Evolutionary conservation across 345 rosid genomes (phyloP).

Genomic region (Lepidium sativum): DNA sequence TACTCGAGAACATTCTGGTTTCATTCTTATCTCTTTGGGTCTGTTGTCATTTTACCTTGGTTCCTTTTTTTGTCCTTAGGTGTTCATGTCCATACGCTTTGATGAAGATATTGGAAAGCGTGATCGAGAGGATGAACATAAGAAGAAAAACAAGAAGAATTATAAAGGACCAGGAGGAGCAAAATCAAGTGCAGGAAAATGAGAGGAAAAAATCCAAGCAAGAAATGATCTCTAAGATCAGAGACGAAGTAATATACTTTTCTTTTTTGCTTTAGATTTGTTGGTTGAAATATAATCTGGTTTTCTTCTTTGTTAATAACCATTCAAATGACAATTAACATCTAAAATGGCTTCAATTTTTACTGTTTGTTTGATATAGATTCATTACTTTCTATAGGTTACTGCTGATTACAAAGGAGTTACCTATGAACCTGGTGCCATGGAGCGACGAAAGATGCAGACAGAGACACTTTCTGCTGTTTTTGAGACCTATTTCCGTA

Average conservation of each 20-base stretch:
- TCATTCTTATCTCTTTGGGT: background rate
- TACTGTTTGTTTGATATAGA: background rate
- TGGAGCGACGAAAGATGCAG: constrained; percentile 66
- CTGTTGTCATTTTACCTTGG: background rate
- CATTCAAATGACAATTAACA: background rate
- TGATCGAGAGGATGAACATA: constrained; percentile 29
- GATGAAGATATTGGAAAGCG: constrained; percentile 67
- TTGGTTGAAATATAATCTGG: background rate
- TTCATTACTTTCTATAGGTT: constrained; percentile 38
- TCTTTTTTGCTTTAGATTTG: background rate
- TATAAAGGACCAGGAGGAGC: constrained; percentile 54
- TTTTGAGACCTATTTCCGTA: constrained; percentile 85
- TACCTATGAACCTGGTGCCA: constrained; percentile 49
- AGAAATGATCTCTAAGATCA: constrained; percentile 57
- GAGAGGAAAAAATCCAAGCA: constrained; percentile 62
- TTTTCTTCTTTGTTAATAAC: background rate
- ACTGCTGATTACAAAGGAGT: constrained; percentile 76
- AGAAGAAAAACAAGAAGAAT: constrained; percentile 43
- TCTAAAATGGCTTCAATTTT: background rate
- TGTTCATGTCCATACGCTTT: constrained; percentile 75
- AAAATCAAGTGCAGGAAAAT: constrained; percentile 40
- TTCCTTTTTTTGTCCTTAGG: constrained; percentile 34
- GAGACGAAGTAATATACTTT: constrained; percentile 58
- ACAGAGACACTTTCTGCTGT: constrained; percentile 74
- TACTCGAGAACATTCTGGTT: background rate